Evolutionary conservation across 305 asterid genomes (phyloP).

Genomic region (Fraxinus latifolia): DNA sequence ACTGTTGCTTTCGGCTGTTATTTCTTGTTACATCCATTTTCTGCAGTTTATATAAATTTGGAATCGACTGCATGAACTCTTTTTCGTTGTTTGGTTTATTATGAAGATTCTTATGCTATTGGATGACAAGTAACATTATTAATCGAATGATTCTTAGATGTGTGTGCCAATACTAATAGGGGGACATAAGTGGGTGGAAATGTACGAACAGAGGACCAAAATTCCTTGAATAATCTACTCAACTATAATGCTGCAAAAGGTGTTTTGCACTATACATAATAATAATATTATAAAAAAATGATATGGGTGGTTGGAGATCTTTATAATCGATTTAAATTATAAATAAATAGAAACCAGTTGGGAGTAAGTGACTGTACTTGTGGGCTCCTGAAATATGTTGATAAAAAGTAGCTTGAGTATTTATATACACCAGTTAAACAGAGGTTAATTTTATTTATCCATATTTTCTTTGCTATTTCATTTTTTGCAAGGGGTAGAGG

Average conservation of each 20-base stretch:
- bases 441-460: neutral
- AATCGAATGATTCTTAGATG: neutral
- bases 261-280: neutral
- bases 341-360: neutral
- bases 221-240: constrained; percentile 17
- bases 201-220: constrained; percentile 37
- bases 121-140: too few species aligned
- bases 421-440: neutral
- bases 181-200: constrained; percentile 25
- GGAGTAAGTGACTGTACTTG: neutral
- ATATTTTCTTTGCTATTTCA: neutral
- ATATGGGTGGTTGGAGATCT: neutral
- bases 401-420: neutral
- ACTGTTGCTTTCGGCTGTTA: constrained; percentile 6
- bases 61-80: neutral
- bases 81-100: neutral
- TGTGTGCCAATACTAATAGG: neutral
- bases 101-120: neutral
- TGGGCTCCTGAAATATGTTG: neutral
- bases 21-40: constrained; percentile 7
- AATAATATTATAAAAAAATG: neutral
- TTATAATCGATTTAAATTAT: too few species aligned
- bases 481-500: neutral
- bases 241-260: neutral
- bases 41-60: neutral